Conservation (phyloP, 192 early-diverging fungal species). For the Podila epicladia region DNA sequence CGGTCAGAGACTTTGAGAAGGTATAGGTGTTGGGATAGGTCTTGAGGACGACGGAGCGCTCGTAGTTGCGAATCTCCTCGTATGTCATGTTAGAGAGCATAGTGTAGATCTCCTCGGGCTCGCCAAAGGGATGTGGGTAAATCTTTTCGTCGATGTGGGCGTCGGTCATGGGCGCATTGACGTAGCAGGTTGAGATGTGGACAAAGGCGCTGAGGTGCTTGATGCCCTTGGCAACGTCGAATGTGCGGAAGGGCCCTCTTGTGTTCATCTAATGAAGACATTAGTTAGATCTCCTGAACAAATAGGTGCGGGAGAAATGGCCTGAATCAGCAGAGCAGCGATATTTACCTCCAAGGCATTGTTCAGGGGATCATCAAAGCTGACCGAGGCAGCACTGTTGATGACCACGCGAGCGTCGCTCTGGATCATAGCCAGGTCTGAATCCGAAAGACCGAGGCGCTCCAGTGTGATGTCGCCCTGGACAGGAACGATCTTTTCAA, state of each 20-base stretch:
- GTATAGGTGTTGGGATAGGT: slow-evolving; percentile 56
- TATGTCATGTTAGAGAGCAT: slow-evolving; percentile 33
- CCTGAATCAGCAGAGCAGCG: background rate
- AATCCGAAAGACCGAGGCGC: slow-evolving; percentile 47
- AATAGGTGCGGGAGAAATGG: background rate
- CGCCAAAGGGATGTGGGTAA: slow-evolving; percentile 30
- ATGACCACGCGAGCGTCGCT: slow-evolving; percentile 54
- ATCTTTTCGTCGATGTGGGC: slow-evolving; percentile 26
- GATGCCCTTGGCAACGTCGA: slow-evolving; percentile 30
- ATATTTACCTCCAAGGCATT: slow-evolving; percentile 55
- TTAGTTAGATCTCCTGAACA: background rate
- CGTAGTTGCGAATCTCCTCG: slow-evolving; percentile 42
- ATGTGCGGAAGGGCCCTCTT: slow-evolving; percentile 33
- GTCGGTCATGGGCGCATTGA: slow-evolving; percentile 31
- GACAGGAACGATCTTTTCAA: slow-evolving; percentile 55
- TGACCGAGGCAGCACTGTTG: slow-evolving; percentile 59
- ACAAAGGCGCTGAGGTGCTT: slow-evolving; percentile 29
- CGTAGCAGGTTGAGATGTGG: slow-evolving; percentile 49
- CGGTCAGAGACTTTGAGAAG: slow-evolving; percentile 59
- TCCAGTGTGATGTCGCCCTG: slow-evolving; percentile 51
- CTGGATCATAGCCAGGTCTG: slow-evolving; percentile 49
- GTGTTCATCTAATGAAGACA: slow-evolving; percentile 33
- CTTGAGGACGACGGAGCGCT: slow-evolving; percentile 41
- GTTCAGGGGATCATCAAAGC: slow-evolving; percentile 56
- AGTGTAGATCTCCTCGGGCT: slow-evolving; percentile 30